phyloP scores from a whole-genome alignment of 768 basidiomycete genomes.

The Tulasnella sp. region DNA sequence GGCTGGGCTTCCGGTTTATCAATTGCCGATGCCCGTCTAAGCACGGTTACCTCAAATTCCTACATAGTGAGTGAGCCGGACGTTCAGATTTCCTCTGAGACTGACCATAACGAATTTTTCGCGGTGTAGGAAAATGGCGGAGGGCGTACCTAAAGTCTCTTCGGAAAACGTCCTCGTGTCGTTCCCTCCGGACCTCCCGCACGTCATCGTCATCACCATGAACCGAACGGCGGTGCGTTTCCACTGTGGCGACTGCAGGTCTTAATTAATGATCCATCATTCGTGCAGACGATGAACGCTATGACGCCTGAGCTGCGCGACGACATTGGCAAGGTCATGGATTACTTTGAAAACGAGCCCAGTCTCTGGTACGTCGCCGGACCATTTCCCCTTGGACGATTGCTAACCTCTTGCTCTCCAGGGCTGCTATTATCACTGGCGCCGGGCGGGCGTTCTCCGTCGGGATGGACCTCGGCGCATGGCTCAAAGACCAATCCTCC shows the following conservation, averaged over 20 bases:
- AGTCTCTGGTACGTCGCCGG: conserved; percentile 61
- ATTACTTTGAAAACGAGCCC: conserved; percentile 77
- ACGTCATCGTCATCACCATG: conserved; percentile 58
- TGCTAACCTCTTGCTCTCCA: conserved; percentile 41
- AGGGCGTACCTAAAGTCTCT: neutral
- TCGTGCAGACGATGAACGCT: conserved; percentile 62
- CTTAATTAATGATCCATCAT: neutral
- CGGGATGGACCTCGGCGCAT: conserved; percentile 79
- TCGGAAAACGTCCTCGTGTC: conserved; percentile 38
- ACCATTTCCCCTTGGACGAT: conserved; percentile 23
- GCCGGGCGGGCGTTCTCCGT: conserved; percentile 75
- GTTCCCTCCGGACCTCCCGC: conserved; percentile 48
- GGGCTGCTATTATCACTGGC: conserved; percentile 77
- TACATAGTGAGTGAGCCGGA: no score
- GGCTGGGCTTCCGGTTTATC: neutral
- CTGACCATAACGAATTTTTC: no score
- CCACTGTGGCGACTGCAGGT: neutral
- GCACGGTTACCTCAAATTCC: no score
- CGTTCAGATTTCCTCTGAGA: no score
- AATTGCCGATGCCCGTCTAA: neutral
- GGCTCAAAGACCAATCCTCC: conserved; percentile 59
- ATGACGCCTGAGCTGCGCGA: conserved; percentile 62
- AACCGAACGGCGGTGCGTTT: conserved; percentile 59
- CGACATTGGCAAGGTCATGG: conserved; percentile 57
- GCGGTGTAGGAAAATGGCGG: neutral